Evolutionary conservation across 2,329 filamentous ascomycete species (phyloP), one percentile per base, ranked within the genome.

Genomic region (Talaromyces atroroseus): DNA sequence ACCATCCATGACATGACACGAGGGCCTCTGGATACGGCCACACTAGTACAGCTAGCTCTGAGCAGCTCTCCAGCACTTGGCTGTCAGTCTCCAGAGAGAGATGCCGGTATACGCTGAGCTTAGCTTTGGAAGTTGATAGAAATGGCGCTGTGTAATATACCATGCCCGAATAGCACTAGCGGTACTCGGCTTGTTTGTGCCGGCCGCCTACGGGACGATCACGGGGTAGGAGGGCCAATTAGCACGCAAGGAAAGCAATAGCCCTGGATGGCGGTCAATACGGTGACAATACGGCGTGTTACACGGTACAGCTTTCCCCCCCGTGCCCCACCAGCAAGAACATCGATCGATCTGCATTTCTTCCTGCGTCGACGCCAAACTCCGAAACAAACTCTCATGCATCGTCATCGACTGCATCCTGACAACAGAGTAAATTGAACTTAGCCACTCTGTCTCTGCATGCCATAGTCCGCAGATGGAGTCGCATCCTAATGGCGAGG

Each of bases 391-490:
- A 20, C 8, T 29, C 21, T 29, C 10, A 46, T 52, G 40, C 40
- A 34, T 45, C 49, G 7, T 7, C 8, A 51, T 45, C 26, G 1
- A 21, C 7, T 26, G 24, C 24, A 42, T 46, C 32, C 21, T 16
- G 11, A 8, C 14, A 21, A 44, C 6, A 4, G 18, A 26, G 4
- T 21, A 20, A 10, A 20, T 21, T 16, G 36, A 23, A 34, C 36
- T 32, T 5, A n/a, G 29, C 18, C 24, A 21, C 20, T 40, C 16
- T 29, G 14, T 23, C 38, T 44, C 16, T 46, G 44, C 46, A 44
- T 29, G 21, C n/a, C 11, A 23, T n/a, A 11, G 8, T 50, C 42
- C 18, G 23, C 29, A 3, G 5, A 58, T 58, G 56, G 56, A 58
- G 20, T 26, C 44, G 36, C 49, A 52, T 16, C 12, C 23, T 16